phyloP scores from a whole-genome alignment of 495 filamentous ascomycete species.

The Coniosporium apollinis region DNA sequence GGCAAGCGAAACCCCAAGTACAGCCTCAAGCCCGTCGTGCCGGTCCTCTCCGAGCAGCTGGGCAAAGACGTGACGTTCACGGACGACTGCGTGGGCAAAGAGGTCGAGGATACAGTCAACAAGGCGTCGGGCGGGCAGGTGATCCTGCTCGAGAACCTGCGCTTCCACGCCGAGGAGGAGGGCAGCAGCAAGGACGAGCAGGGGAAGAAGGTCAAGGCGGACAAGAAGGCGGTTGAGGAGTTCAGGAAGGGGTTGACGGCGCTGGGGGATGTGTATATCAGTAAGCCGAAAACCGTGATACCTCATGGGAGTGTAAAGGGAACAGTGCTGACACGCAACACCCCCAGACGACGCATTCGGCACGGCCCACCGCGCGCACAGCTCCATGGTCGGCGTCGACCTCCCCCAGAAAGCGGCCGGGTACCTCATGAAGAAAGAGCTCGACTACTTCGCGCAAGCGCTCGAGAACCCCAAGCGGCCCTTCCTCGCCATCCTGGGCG shows the following conservation, averaged over 20 bases:
- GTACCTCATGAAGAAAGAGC: constrained; percentile 99
- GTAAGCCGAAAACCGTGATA: constrained; percentile 32
- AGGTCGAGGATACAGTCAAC: constrained; percentile 79
- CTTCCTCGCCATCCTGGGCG: constrained; percentile 96
- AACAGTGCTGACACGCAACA: background rate
- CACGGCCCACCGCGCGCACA: constrained; percentile 94
- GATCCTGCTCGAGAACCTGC: constrained; percentile 88
- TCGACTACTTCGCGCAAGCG: constrained; percentile 97
- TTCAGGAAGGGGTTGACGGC: constrained; percentile 93
- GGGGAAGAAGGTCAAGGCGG: constrained; percentile 91
- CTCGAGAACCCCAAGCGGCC: constrained; percentile 85
- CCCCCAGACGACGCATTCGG: constrained; percentile 86
- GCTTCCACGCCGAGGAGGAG: constrained; percentile 96
- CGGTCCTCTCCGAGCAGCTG: constrained; percentile 81
- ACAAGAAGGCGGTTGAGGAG: constrained; percentile 75
- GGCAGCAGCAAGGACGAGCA: constrained; percentile 80
- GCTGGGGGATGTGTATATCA: constrained; percentile 92
- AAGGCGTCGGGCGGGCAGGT: constrained; percentile 69
- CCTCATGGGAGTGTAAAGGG: constrained; percentile 2
- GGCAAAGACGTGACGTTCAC: constrained; percentile 71
- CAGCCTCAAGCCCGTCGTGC: constrained; percentile 78
- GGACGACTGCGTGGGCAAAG: constrained; percentile 75
- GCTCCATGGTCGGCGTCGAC: constrained; percentile 94
- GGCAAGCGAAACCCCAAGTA: constrained; percentile 84
- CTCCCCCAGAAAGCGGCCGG: constrained; percentile 91